These are phyloP conservation scores for Sapria himalayana DNA, from an alignment of 345 rosid species.

Conservation along the genomic window DNA sequence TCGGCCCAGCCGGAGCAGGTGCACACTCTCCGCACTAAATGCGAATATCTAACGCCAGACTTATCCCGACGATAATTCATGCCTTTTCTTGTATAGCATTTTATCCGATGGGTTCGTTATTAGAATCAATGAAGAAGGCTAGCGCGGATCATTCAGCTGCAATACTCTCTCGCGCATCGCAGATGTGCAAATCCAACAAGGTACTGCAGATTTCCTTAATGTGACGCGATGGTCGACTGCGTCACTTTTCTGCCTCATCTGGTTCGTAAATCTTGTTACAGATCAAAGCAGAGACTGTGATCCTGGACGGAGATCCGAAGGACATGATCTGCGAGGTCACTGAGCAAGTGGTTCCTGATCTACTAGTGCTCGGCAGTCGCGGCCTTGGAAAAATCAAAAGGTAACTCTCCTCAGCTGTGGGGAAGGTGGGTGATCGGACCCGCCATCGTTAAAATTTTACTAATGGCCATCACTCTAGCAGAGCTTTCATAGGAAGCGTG, in stretches of 20 bases:
- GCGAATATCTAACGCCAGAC: conserved; percentile 10
- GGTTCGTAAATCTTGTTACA: too few relatives aligned
- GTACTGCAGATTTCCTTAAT: too few relatives aligned
- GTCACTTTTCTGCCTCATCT: not conserved
- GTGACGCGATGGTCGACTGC: not conserved
- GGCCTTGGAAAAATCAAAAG: conserved; percentile 63
- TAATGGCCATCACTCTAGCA: conserved; percentile 8
- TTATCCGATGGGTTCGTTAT: conserved; percentile 13
- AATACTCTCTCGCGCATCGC: conserved; percentile 30
- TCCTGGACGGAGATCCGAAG: conserved; percentile 51
- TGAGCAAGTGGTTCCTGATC: conserved; percentile 39
- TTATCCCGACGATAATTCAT: not conserved
- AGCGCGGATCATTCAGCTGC: conserved; percentile 31
- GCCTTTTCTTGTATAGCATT: conserved; percentile 9
- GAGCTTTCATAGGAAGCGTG: conserved; percentile 59
- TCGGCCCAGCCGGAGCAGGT: conserved; percentile 34
- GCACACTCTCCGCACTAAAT: not conserved
- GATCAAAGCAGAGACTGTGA: conserved; percentile 43
- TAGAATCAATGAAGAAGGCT: conserved; percentile 34
- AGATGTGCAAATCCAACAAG: conserved; percentile 35
- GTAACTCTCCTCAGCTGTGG: conserved; percentile 15
- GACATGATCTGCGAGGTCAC: conserved; percentile 59
- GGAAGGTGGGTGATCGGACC: too few relatives aligned
- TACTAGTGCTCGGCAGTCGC: conserved; percentile 56
- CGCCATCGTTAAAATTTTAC: not conserved